Percentiles rank a stretch among this genome's conserved stretches.
Conservation (phyloP, 495 filamentous ascomycete species). For the Aspergillus taichungensis region DNA sequence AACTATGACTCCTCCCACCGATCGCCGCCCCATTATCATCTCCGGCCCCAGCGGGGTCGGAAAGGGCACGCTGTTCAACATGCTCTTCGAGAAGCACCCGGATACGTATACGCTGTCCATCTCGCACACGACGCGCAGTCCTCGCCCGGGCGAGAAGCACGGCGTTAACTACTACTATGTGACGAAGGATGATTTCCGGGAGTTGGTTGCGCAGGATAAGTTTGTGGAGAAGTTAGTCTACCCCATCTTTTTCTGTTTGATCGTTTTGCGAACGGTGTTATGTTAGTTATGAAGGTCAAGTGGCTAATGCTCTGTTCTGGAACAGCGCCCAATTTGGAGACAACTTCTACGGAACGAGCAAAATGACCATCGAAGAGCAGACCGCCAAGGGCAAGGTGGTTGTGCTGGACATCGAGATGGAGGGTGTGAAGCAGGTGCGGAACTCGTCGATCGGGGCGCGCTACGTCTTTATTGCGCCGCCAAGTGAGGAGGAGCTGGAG, state of each 20-base stretch:
- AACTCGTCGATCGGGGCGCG: conserved; percentile 64
- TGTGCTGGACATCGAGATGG: conserved; percentile 81
- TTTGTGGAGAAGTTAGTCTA: conserved; percentile 68
- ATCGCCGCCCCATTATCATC: conserved; percentile 63
- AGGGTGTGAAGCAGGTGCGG: conserved; percentile 95
- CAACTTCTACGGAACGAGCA: conserved; percentile 81
- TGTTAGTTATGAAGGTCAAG: too few species aligned
- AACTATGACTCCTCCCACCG: too few species aligned
- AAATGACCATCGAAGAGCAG: conserved; percentile 66
- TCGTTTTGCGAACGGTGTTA: too few species aligned
- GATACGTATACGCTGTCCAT: conserved; percentile 74
- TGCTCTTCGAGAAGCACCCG: conserved; percentile 60
- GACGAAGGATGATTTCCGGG: conserved; percentile 57
- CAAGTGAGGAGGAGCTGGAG: conserved; percentile 66
- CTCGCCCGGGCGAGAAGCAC: conserved; percentile 65
- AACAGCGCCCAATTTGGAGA: conserved; percentile 66
- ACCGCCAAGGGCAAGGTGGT: conserved; percentile 44
- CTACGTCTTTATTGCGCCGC: conserved; percentile 80
- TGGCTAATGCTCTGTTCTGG: too few species aligned
- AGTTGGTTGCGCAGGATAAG: conserved; percentile 56
- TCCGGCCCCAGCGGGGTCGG: conserved; percentile 81
- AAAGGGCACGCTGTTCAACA: conserved; percentile 77
- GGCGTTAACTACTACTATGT: conserved; percentile 80
- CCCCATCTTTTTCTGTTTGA: too few species aligned
- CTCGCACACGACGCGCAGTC: conserved; percentile 76